Evolutionary conservation across 1,284 basidiomycete species (phyloP), one percentile per base, ranked within the genome.

Genomic region (Sporisorium reilianum): DNA sequence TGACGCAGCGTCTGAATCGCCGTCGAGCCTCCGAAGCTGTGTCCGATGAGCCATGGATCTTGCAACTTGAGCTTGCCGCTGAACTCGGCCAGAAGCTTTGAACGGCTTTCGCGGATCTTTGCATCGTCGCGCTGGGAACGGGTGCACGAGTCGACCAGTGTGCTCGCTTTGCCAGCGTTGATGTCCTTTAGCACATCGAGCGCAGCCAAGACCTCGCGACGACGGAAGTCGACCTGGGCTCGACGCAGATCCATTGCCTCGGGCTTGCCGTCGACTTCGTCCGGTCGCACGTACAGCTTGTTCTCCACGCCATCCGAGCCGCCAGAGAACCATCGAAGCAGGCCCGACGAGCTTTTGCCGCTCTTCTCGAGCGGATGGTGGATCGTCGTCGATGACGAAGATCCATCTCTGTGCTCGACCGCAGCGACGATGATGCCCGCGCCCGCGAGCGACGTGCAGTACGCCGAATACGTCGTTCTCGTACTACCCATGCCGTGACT

Each of bases 351-450:
- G 5, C 22, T 18, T 3, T 34, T 36, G 5, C n/a, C 38, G 12
- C 53, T 58, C 11, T 65, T 57, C 4, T 10, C 26, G 12, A 18
- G 6, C 9, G 74, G 55, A 36, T 67, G 61, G 32, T 70, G 61
- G 45, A 79, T 66, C 7, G 59, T 64, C 1, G 78, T 79, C 3
- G 59, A 75, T 3, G 80, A 64, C 0, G 61, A 59, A 8, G 78
- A 79, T 1, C 78, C 77, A 56, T 82, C 80, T 11, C 80, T 55
- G 48, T 82, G 80, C 50, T 82, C 80, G 10, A 82, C 60, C 16
- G 80, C 80, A 16, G 76, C 78, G 8, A 82, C 75, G 18, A 82
- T 59, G 28, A 79, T 67, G 25, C 80, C 80, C 2, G 76, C 71
- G 3, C 57, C 60, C 1, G 80, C 80, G 3, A 82, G 68, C 5